Evolutionary conservation across 495 filamentous ascomycete species (phyloP).

Genomic region (Podospora pseudoanserina): DNA sequence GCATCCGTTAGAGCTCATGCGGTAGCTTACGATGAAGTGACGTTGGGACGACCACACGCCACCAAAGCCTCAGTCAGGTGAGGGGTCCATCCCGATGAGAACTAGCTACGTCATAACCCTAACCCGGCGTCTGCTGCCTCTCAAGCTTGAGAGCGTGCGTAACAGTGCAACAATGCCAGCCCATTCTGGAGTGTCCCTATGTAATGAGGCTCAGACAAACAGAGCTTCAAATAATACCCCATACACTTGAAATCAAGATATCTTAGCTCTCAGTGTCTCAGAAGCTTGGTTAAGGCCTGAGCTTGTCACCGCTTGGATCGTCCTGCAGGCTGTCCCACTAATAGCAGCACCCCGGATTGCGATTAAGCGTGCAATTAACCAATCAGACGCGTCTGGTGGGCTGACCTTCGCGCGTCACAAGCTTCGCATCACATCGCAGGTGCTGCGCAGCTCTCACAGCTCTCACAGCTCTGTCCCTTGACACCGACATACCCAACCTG

Average conservation of each 20-base stretch:
- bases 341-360: background rate
- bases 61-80: conserved; percentile 10
- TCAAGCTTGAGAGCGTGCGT: background rate
- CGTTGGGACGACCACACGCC: conserved; percentile 11
- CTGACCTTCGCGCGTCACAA: conserved; percentile 27
- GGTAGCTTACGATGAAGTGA: conserved; percentile 19
- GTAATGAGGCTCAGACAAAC: background rate
- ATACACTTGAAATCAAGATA: background rate
- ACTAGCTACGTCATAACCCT: conserved; percentile 23
- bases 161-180: background rate
- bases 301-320: background rate
- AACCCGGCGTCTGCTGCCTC: conserved; percentile 6
- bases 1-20: background rate
- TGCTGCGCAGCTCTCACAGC: background rate
- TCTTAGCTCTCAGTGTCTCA: background rate
- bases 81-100: background rate
- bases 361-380: conserved; percentile 15
- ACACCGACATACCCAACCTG: background rate
- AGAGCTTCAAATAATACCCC: background rate
- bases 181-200: background rate
- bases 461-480: background rate
- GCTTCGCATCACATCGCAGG: conserved; percentile 13
- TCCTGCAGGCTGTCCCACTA: background rate
- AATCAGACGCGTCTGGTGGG: conserved; percentile 32
- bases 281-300: background rate